Evolutionary conservation across 108 stramenopile species (phyloP).

Genomic region (Cyclotella sp.): DNA sequence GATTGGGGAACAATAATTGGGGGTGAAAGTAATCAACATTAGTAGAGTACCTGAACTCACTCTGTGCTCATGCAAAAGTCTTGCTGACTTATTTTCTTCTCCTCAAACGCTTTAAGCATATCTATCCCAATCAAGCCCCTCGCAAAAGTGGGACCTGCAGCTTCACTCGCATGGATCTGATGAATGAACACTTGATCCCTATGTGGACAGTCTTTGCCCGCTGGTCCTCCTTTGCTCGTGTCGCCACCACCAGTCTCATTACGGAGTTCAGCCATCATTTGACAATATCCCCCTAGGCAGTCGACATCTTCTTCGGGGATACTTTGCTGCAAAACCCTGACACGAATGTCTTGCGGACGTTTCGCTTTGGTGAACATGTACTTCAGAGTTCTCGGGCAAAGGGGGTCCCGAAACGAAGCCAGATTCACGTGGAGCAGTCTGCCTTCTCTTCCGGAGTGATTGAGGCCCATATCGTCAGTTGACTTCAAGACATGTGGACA

Average conservation of each 20-base stretch:
- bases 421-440: conserved; percentile 51
- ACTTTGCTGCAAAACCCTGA: conserved; percentile 76
- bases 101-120: conserved; percentile 30
- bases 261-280: conserved; percentile 57
- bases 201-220: conserved; percentile 50
- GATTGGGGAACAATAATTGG: background rate
- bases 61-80: conserved; percentile 95
- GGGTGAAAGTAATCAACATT: too few relatives aligned
- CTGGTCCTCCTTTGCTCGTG: conserved; percentile 47
- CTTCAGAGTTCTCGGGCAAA: conserved; percentile 77
- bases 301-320: conserved; percentile 47
- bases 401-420: conserved; percentile 63
- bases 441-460: conserved; percentile 39
- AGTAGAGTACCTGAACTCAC: conserved; percentile 11
- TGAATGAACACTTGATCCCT: conserved; percentile 53
- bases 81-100: conserved; percentile 60
- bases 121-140: conserved; percentile 50
- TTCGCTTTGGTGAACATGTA: conserved; percentile 64
- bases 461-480: conserved; percentile 20
- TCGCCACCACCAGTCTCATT: conserved; percentile 41
- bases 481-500: conserved; percentile 27
- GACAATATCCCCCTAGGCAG: conserved; percentile 58
- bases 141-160: conserved; percentile 60
- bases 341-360: conserved; percentile 60
- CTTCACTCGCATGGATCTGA: conserved; percentile 41